Conservation (phyloP, 192 early-diverging fungal genomes). For the Entomortierella lignicola region DNA sequence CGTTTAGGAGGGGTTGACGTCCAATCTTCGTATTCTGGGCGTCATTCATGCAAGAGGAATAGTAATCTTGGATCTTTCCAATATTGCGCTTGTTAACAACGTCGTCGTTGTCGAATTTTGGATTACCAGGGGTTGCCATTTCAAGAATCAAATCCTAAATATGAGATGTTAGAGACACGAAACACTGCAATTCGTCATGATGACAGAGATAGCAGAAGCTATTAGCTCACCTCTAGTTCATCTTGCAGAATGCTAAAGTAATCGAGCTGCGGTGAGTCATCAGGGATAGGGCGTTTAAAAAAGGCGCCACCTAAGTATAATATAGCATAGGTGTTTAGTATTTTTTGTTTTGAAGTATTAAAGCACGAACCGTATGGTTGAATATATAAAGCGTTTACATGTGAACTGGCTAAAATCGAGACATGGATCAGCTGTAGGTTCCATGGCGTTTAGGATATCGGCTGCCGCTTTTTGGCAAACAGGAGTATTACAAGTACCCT, state of each 20-base stretch:
- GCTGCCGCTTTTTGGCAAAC: slow-evolving; percentile 61
- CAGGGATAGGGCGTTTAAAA: too few relatives aligned
- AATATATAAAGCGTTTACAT: slow-evolving; percentile 47
- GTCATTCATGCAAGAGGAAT: slow-evolving; percentile 65
- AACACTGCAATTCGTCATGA: neutral
- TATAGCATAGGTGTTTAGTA: neutral
- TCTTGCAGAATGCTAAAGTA: too few relatives aligned
- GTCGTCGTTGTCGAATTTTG: slow-evolving; percentile 46
- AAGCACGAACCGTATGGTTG: neutral
- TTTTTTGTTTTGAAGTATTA: too few relatives aligned
- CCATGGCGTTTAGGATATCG: slow-evolving; percentile 61
- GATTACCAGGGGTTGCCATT: slow-evolving; percentile 52
- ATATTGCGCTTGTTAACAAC: slow-evolving; percentile 58
- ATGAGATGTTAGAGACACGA: neutral
- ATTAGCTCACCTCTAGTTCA: too few relatives aligned
- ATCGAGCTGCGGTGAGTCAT: too few relatives aligned
- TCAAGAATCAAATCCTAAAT: slow-evolving; percentile 52
- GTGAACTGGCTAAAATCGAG: slow-evolving; percentile 73
- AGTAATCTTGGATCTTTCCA: slow-evolving; percentile 63
- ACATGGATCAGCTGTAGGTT: slow-evolving; percentile 68
- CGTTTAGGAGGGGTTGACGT: slow-evolving; percentile 40
- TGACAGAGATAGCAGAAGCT: too few relatives aligned
- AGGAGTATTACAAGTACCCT: slow-evolving; percentile 62
- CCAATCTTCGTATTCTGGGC: slow-evolving; percentile 33
- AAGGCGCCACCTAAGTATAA: neutral